phyloP scores from a whole-genome alignment of 345 rosid species.

The Anacardium occidentale region DNA sequence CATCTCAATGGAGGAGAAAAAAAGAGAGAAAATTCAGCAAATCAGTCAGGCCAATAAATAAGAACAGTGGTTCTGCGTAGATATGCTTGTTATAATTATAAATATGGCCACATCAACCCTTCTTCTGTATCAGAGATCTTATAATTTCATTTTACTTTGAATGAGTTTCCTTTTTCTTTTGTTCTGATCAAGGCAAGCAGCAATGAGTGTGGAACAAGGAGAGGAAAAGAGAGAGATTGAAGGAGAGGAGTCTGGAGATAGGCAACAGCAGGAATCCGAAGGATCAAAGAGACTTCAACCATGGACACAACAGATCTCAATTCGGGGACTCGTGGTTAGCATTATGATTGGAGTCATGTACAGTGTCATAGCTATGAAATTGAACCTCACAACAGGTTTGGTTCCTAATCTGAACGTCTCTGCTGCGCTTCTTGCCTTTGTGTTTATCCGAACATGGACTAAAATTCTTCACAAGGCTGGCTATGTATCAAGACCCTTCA shows the following conservation, averaged over 20 bases:
- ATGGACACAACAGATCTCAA: slow-evolving; percentile 74
- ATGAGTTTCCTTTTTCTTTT: not conserved
- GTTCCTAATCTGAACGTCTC: slow-evolving; percentile 84
- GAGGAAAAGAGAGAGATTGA: slow-evolving; percentile 36
- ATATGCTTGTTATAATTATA: not conserved
- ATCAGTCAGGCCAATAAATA: slow-evolving; percentile 3
- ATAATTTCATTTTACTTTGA: not conserved
- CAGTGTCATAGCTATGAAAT: slow-evolving; percentile 87
- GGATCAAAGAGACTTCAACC: slow-evolving; percentile 43
- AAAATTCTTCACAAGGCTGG: slow-evolving; percentile 69
- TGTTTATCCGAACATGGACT: slow-evolving; percentile 77
- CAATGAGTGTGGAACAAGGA: slow-evolving; percentile 32
- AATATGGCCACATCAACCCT: not conserved
- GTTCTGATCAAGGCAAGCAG: not conserved
- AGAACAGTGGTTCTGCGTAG: not conserved
- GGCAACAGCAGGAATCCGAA: slow-evolving; percentile 3
- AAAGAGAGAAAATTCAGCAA: slow-evolving; percentile 15
- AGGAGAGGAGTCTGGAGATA: slow-evolving; percentile 21
- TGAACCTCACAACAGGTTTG: slow-evolving; percentile 76
- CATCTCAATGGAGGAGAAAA: slow-evolving; percentile 25
- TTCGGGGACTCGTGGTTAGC: slow-evolving; percentile 74
- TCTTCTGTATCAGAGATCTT: not conserved
- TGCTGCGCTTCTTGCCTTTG: slow-evolving; percentile 84
- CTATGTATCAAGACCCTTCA: slow-evolving; percentile 62
- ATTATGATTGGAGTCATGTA: slow-evolving; percentile 63